Base-by-base conservation (phyloP, 345 rosid genomes). In the Abelmoschus esculentus region DNA sequence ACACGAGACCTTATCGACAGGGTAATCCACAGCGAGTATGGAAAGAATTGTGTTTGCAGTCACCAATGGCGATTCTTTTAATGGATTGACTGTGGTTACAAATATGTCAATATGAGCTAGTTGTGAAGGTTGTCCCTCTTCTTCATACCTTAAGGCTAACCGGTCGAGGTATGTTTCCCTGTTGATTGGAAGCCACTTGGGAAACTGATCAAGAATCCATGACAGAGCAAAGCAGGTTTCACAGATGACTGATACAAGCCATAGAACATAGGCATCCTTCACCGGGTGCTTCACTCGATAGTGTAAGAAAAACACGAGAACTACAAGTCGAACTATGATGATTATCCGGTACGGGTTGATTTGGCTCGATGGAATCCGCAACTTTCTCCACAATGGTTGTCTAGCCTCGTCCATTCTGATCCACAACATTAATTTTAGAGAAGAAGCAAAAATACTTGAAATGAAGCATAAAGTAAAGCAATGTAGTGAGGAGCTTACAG, bases 1-100 rank as follows among this genome's bases (percentile, higher is more conserved):
- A 59, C 93, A 86, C 5, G 93, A 80, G 40, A 86, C 83, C 76
- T 89, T 89, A 70, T 86, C 86, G 12, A 85, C 84, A 3, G 95
- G 95, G 73, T 86, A 89, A 70, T 86, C 95, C 68, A 89, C 89
- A 17, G 95, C 80, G 12, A 89, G 89, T 67, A 86, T 82, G 42
- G 91, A 89, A 8, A 89, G 76, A 42, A 89, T 83, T 0, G 91
- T 89, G 78, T 86, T 89, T 73, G 89, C 89, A 19, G 91, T 86
- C 64, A 83, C 78, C 47, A 89, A 69, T 44, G 95, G 91, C n/a
- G 91, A 84, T 72, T 86, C 95, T 78, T 85, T 85, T 42, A 83
- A 13, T 5, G 93, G 91, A 61, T 88, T 89, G 32, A 81, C 91
- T 19, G 91, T 86, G 76, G 81, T 81, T 57, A 85, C 89, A 71